Base-by-base conservation (phyloP, 441 rosid species). In the Bruguiera hainesii region DNA sequence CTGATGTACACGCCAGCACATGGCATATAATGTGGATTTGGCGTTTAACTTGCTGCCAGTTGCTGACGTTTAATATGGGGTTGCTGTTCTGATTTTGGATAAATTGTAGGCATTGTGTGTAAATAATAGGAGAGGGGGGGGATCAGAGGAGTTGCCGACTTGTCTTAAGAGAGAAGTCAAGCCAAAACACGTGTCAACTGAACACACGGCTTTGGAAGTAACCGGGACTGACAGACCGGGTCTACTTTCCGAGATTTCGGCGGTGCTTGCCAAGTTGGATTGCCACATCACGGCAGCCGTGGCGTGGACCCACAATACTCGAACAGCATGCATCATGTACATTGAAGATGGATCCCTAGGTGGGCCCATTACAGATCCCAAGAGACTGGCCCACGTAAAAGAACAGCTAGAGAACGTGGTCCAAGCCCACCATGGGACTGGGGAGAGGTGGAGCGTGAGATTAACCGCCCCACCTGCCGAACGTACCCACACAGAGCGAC, bases 291-390 rank as follows among this genome's bases (percentile, higher is more conserved):
- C 89, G 0, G 88, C 85, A 0, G 89, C 84, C 0, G 88, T 83
- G 63, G 93, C 85, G 0, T 94, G 98, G 98, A 88, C 97, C 42
- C 97, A 94, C 84, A 85, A 88, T 46, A 58, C 61, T n/a, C 83
- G 90, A 57, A 79, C 84, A 2, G 95, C 96, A 1, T 83, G 87
- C 69, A 83, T 91, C 51, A 74, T 89, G 71, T 84, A 91, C 66
- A 60, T 91, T 33, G 92, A 89, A 73, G 92, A 89, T 21, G 84
- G 85, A 60, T 66, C 68, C n/a, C 61, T 53, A 2, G 87, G 88
- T 0, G 90, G 96, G 31, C 90, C 89, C 3, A 84, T 91, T 23
- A 72, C 73, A 0, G 83, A 81, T 70, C 79, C 79, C 0, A 39
- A 67, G 1, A 81, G 78, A 61, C 57, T 88, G 42, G 82, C 84